These are phyloP conservation scores for Nyssa sinensis DNA, from an alignment of 148 eudicot genomes.

Conservation along the genomic window DNA sequence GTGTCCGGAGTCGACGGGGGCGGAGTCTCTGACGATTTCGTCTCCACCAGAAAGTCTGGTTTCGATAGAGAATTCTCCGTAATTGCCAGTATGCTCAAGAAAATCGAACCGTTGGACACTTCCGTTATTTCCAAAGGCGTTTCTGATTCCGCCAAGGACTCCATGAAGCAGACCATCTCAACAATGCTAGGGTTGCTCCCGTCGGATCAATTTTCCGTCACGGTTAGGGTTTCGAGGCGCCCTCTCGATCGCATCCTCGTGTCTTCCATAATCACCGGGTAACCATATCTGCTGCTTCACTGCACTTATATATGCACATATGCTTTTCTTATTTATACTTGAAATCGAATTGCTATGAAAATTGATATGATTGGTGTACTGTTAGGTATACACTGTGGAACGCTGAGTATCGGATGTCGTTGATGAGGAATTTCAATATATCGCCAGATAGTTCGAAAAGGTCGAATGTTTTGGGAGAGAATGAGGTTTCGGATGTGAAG, in stretches of 20 bases:
- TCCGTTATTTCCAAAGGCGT: constrained; percentile 68
- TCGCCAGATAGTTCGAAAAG: constrained; percentile 32
- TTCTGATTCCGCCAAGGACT: constrained; percentile 65
- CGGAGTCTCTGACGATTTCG: constrained; percentile 61
- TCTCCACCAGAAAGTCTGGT: constrained; percentile 51
- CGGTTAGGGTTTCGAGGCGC: constrained; percentile 60
- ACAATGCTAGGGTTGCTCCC: constrained; percentile 80
- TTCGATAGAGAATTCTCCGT: constrained; percentile 72
- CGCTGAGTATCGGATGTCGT: constrained; percentile 76
- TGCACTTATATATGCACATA: neutral
- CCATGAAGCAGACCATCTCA: constrained; percentile 89
- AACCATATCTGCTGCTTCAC: neutral
- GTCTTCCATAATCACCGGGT: constrained; percentile 85
- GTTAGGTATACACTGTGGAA: constrained; percentile 86
- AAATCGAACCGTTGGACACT: constrained; percentile 64
- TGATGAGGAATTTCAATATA: constrained; percentile 73
- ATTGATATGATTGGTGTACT: neutral
- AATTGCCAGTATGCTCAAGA: constrained; percentile 64
- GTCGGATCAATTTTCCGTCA: constrained; percentile 65
- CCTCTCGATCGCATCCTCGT: constrained; percentile 63
- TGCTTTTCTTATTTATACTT: neutral
- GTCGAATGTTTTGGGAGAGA: constrained; percentile 19
- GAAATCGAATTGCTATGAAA: neutral
- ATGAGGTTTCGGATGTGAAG: constrained; percentile 31
- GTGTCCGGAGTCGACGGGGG: constrained; percentile 73